Conservation (phyloP, 1,284 basidiomycete species). For the Rhodotorula sp. region DNA sequence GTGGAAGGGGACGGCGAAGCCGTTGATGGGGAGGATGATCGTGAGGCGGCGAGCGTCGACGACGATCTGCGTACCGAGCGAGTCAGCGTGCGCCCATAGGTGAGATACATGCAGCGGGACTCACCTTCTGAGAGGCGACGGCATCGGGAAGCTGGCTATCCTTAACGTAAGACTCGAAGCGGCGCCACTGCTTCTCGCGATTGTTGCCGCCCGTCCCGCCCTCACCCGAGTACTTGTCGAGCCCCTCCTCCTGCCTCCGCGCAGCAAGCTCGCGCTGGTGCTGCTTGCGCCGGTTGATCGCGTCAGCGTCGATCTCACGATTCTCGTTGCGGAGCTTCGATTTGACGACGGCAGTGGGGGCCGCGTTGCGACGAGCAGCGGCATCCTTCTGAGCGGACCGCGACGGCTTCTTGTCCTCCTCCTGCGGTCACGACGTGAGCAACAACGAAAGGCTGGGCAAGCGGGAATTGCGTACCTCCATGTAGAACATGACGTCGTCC, state of each 20-base stretch:
- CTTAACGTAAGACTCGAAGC: slow-evolving; percentile 95
- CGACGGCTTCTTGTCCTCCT: slow-evolving; percentile 48
- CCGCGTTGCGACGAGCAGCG: slow-evolving; percentile 26
- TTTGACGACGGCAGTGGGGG: slow-evolving; percentile 40
- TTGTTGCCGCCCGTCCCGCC: slow-evolving; percentile 61
- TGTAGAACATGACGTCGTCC: slow-evolving; percentile 86
- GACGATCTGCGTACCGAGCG: slow-evolving; percentile 61
- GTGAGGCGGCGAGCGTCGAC: slow-evolving; percentile 89
- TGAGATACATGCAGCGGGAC: slow-evolving; percentile 42
- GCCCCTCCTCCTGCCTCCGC: slow-evolving; percentile 73
- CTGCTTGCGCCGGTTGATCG: slow-evolving; percentile 68
- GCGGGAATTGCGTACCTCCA: slow-evolving; percentile 49
- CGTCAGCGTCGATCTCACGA: slow-evolving; percentile 70
- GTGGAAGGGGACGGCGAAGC: slow-evolving; percentile 95
- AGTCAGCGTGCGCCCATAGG: not conserved
- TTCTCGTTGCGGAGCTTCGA: slow-evolving; percentile 77
- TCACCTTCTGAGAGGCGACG: slow-evolving; percentile 69
- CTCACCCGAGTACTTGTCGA: slow-evolving; percentile 77
- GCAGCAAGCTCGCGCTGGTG: slow-evolving; percentile 85
- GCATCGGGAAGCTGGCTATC: slow-evolving; percentile 82
- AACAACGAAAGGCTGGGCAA: not conserved
- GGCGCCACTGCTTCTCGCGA: slow-evolving; percentile 81
- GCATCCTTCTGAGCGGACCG: slow-evolving; percentile 58
- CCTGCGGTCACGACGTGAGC: slow-evolving; percentile 28
- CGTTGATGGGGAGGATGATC: slow-evolving; percentile 87